Conservation (phyloP, 257 asterid genomes). For the Linderniella brevidens region DNA sequence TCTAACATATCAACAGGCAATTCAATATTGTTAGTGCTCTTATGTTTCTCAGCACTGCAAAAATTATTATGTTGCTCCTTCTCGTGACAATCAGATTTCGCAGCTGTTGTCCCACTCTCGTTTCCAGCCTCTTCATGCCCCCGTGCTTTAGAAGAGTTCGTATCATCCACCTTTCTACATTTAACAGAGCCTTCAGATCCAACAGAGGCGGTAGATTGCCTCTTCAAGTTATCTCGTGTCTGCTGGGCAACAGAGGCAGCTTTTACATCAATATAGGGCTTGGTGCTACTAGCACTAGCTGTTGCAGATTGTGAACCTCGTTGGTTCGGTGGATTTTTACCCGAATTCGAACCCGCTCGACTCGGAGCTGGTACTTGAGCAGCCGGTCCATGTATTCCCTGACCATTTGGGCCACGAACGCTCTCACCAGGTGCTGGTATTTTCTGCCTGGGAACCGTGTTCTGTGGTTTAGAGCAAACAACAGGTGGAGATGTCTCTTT, state of each 20-base stretch:
- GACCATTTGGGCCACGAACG: too few relatives aligned
- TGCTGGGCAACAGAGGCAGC: constrained; percentile 23
- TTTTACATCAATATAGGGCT: constrained; percentile 30
- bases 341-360: constrained; percentile 15
- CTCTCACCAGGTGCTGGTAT: too few relatives aligned
- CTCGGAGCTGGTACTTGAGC: too few relatives aligned
- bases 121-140: not conserved
- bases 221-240: constrained; percentile 31
- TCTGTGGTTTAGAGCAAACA: constrained; percentile 15
- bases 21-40: too few relatives aligned
- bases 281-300: constrained; percentile 18
- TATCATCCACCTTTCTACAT: constrained; percentile 25
- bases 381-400: too few relatives aligned
- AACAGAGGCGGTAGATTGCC: constrained; percentile 20
- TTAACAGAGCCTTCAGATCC: constrained; percentile 18
- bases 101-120: not conserved
- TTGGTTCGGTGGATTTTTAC: constrained; percentile 9
- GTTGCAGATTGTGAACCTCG: constrained; percentile 11
- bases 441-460: constrained; percentile 23
- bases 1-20: not conserved
- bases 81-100: too few relatives aligned
- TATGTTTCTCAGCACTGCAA: too few relatives aligned
- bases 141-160: not conserved
- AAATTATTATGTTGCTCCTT: too few relatives aligned
- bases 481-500: constrained; percentile 44